Base-by-base conservation (phyloP, 805 yeast genomes). In the Metschnikowia orientalis region DNA sequence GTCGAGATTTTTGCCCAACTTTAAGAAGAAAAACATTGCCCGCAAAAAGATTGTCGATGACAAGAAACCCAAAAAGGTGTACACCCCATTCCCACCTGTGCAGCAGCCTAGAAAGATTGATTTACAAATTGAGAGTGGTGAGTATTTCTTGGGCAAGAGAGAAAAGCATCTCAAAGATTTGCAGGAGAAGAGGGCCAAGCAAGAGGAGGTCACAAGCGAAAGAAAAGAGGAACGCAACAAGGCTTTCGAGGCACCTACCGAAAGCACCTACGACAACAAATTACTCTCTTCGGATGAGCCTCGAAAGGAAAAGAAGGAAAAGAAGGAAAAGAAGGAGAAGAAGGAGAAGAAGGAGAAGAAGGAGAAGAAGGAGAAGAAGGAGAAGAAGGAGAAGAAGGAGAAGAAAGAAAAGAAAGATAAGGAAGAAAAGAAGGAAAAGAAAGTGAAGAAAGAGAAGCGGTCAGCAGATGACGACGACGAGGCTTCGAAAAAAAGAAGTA, bases 51-150 rank as follows among this genome's bases (percentile, higher is more conserved):
- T 74, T 61, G 77, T 75, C 58, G 66, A 73, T 52, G 75, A 63
- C 49, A 74, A 68, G 48, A 79, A 74, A 61, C 71, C 73, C 72
- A 89, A 81, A 43, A 41, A 31, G 63, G 80, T 77, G 3, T 90
- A 90, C 75, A 92, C 98, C 20, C 97, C 98, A 56, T 92, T 92
- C 88, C 98, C 98, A 67, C 97, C 98, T 50, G 84, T 86, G 32
- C 98, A 86, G 64, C 76, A 78, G 47, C 98, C 97, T 54, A 82
- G 97, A 71, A 89, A 92, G 84, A 71, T 92, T 61, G 98, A 92
- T 75, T 68, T 89, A 57, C 95, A 88, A 67, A 88, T 92, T 61
- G 98, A 92, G 62, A 80, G 94, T 69, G 98, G 98, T 76, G 98
- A 92, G 61, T 92, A 87, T 65, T 92, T 92, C 77, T 71, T 92